Base-by-base conservation (phyloP, 2,329 filamentous ascomycete species). In the Penicillium verrucosum region DNA sequence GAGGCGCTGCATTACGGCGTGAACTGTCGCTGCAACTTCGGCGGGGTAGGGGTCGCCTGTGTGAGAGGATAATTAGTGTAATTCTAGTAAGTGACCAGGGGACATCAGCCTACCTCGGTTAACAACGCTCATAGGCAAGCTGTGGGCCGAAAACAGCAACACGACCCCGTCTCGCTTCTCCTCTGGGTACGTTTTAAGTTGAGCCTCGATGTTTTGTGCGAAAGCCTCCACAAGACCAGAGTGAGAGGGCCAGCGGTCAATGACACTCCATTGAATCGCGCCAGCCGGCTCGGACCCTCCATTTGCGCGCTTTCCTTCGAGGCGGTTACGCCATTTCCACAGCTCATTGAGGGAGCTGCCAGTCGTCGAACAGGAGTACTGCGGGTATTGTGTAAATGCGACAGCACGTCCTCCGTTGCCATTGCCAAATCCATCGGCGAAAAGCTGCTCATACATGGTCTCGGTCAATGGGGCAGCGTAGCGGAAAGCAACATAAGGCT, bases 291-390 rank as follows among this genome's bases (percentile, higher is more conserved):
- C 79, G 9, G 70, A 73, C 32, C 79, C 79, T 40, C 78, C 78
- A 42, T 79, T 77, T 3, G 77, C 81, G 42, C 82, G 79, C 74
- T 90, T 92, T 38, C 90, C 90, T 74, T 97, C 92, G 51, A 99
- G 78, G 60, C 78, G 82, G 69, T 91, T 89, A 61, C 92, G 84
- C 92, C 92, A 97, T 77, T 95, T 97, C 94, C 94, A 99, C 36
- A 99, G 78, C 77, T 99, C 94, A 69, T 99, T 99, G 56, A 99
- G 78, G 60, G 91, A 96, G 74, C 91, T 96, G 23, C 94, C 94
- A 0, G 94, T 99, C 1, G 94, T 99, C 21, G 92, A 96, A 78
- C 95, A 99, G 21, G 91, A 96, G 76, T 99, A 99, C 73, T 99
- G 94, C 2, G 94, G 94, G 68, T 99, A 99, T 75, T 99, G 94